A percentile compares a stretch with the other conserved stretches of the same genome.
These are phyloP conservation scores for Diplodia intermedia DNA, from an alignment of 2,329 filamentous ascomycete genomes.

Conservation along the genomic window DNA sequence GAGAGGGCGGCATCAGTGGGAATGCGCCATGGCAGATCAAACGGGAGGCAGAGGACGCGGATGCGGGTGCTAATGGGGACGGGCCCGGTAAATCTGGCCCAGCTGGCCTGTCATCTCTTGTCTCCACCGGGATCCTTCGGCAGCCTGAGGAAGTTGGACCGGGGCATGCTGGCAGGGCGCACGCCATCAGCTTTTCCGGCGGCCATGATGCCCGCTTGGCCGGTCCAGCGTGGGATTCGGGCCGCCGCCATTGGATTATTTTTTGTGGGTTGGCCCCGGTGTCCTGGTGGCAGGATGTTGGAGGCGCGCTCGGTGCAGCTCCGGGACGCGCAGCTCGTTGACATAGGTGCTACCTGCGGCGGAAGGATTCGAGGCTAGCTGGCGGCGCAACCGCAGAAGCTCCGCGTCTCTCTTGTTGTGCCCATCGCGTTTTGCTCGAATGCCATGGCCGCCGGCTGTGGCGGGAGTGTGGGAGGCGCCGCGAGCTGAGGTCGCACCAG, in stretches of 20 bases:
- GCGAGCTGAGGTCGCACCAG: not conserved
- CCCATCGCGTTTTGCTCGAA: not conserved
- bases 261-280: slow-evolving; percentile 10
- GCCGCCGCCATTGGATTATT: slow-evolving; percentile 3
- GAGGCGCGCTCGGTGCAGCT: slow-evolving; percentile 6
- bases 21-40: slow-evolving; percentile 10
- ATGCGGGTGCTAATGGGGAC: not conserved
- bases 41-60: not conserved
- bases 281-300: slow-evolving; percentile 11
- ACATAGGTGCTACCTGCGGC: not conserved
- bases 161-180: not conserved
- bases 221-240: slow-evolving; percentile 1
- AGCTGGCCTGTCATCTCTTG: not conserved
- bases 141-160: not conserved
- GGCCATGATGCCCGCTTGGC: not conserved
- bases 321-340: not conserved
- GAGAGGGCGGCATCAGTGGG: slow-evolving; percentile 3
- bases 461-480: not conserved
- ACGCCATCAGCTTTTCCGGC: slow-evolving; percentile 18
- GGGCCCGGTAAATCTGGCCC: slow-evolving; percentile 13
- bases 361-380: slow-evolving; percentile 16
- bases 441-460: not conserved
- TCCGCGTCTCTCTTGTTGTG: slow-evolving; percentile 10
- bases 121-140: not conserved
- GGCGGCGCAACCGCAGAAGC: slow-evolving; percentile 16